A percentile compares a stretch with the other conserved stretches of the same genome.
These are phyloP conservation scores for Aotearoamyces nothofagi DNA, from an alignment of 2,329 filamentous ascomycete genomes.

Conservation along the genomic window DNA sequence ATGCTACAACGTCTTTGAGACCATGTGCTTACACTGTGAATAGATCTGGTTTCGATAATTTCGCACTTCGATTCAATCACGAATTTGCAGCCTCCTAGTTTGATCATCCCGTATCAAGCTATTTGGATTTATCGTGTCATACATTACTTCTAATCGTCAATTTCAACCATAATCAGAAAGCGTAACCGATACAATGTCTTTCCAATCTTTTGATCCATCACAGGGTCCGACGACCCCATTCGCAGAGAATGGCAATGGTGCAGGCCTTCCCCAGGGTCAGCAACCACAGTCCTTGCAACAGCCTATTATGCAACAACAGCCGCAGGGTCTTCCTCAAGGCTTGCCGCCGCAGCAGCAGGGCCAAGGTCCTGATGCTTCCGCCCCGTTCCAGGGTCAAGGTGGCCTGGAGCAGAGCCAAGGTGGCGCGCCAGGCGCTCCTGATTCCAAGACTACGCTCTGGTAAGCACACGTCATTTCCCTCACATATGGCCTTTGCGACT, in stretches of 20 bases:
- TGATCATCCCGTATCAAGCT: no score
- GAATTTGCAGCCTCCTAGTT: no score
- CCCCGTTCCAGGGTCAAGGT: slow-evolving; percentile 29
- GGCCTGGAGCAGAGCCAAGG: slow-evolving; percentile 15
- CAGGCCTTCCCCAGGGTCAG: not conserved
- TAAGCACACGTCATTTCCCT: slow-evolving; percentile 23
- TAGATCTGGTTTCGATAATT: no score
- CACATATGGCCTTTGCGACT: not conserved
- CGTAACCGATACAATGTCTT: no score
- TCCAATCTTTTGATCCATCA: slow-evolving; percentile 49
- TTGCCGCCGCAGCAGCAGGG: slow-evolving; percentile 42
- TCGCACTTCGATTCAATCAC: no score
- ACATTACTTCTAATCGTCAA: no score
- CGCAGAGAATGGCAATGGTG: slow-evolving; percentile 31
- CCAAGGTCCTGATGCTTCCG: slow-evolving; percentile 42
- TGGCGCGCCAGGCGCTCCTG: slow-evolving; percentile 27
- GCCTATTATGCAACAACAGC: slow-evolving; percentile 22
- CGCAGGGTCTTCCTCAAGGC: slow-evolving; percentile 28
- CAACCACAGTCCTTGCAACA: slow-evolving; percentile 18
- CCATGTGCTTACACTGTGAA: no score
- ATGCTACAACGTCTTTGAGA: no score
- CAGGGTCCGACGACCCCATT: slow-evolving; percentile 34
- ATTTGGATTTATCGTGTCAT: no score
- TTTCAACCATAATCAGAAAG: no score
- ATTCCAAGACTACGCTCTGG: slow-evolving; percentile 41